Base-by-base conservation (phyloP, 306 rosid species). In the Vachellia pachyceras region DNA sequence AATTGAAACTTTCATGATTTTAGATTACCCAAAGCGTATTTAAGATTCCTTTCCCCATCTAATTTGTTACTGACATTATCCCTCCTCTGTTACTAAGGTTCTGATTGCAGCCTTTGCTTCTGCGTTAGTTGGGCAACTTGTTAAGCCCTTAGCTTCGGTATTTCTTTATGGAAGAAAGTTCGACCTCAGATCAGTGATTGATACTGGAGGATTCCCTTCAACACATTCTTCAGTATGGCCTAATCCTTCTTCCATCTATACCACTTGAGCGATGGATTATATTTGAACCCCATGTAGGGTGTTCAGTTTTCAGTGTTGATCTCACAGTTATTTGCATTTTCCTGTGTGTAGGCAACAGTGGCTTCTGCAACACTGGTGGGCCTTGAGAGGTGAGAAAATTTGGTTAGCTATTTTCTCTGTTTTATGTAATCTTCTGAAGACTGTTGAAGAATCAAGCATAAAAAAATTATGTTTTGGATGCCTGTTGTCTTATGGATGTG, bases 191-290 rank as follows among this genome's bases (percentile, higher is more conserved):
- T 63, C 90, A 2, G 1, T 71, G 79, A 0, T 86, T 86, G 92
- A 88, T 67, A 89, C 97, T 44, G 98, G 97, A 54, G 98, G 98
- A 60, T 95, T 95, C 83, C 97, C 98, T 73, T 95, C 98, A 5
- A 76, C 97, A 12, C 98, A 95, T 84, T 92, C 98, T 79, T 92
- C 97, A 61, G 99, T 95, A 92, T 81, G 92, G 39, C 37, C 72
- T 78, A 12, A 6, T 71, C 35, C 15, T 75, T 40, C 45, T 6
- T 50, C 60, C 13, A 15, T 40, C 3, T 69, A 5, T 82, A 23
- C 22, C 54, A 80, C 60, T 69, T 75, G 63, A 69, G 17, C 60
- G 45, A 5, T 33, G 55, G 67, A 6, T 45, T 69, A 72, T 78
- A 8, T 6, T 47, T 57, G 61, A 76, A 39, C 20, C 25, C 72